Conservation (phyloP, 345 rosid genomes). For the Litchi chinensis region DNA sequence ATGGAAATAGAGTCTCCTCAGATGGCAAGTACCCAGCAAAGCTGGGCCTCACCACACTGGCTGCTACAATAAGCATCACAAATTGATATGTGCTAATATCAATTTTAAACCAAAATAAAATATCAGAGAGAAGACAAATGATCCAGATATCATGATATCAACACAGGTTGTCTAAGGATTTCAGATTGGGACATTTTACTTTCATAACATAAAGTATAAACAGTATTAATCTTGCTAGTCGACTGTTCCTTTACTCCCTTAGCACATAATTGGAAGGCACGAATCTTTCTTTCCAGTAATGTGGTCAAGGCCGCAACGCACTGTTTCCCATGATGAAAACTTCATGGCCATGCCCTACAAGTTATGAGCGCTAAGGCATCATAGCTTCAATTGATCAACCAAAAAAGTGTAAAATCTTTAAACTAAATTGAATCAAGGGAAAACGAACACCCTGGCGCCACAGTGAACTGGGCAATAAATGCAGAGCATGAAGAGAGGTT, state of each 20-base stretch:
- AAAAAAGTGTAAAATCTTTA: too few relatives aligned
- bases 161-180: not conserved
- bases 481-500: too few relatives aligned
- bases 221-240: not conserved
- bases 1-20: constrained; percentile 27
- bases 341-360: not conserved
- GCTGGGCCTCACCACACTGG: constrained; percentile 25
- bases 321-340: not conserved
- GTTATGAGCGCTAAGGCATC: not conserved
- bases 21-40: constrained; percentile 43
- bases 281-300: not conserved
- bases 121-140: not conserved
- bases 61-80: constrained; percentile 22
- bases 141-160: not conserved
- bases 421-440: too few relatives aligned
- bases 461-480: too few relatives aligned
- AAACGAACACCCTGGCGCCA: too few relatives aligned
- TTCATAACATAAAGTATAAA: not conserved
- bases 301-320: not conserved
- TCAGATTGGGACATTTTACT: not conserved
- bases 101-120: not conserved
- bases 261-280: not conserved
- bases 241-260: not conserved
- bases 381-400: not conserved
- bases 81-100: constrained; percentile 7